phyloP scores from a whole-genome alignment of 148 eudicot species.

The Heliosperma pusillum region DNA sequence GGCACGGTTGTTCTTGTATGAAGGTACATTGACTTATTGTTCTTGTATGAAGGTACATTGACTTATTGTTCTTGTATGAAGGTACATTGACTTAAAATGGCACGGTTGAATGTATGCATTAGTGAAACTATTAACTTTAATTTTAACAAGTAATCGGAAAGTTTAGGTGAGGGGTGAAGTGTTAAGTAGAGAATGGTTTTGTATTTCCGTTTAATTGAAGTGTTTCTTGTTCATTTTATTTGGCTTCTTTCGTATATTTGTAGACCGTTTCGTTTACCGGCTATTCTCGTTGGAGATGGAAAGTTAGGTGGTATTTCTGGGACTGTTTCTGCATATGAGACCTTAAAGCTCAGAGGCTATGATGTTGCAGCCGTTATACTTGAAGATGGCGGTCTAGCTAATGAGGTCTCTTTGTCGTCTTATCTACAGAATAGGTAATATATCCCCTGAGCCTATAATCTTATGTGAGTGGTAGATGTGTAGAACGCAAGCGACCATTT shows the following conservation, averaged over 20 bases:
- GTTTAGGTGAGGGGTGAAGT: too few relatives aligned
- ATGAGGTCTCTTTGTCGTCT: constrained; percentile 59
- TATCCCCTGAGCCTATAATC: background rate
- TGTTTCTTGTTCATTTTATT: constrained; percentile 5
- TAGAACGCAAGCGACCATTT: background rate
- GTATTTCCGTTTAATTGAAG: too few relatives aligned
- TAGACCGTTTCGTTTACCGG: constrained; percentile 91
- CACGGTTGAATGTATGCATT: too few relatives aligned
- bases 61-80: too few relatives aligned
- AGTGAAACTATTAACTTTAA: too few relatives aligned
- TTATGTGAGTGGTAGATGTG: background rate
- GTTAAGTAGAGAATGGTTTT: too few relatives aligned
- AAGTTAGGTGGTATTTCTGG: constrained; percentile 90
- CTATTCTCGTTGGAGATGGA: constrained; percentile 92
- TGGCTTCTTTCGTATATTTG: constrained; percentile 15
- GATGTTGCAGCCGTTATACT: constrained; percentile 83
- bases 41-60: too few relatives aligned
- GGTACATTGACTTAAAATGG: too few relatives aligned
- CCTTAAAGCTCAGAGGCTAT: constrained; percentile 86
- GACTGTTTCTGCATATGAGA: constrained; percentile 91
- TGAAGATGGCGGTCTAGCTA: constrained; percentile 74
- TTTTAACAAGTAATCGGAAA: too few relatives aligned
- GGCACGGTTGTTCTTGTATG: too few relatives aligned
- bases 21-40: too few relatives aligned
- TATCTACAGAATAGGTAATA: constrained; percentile 70